Evolutionary conservation across 805 yeast species (phyloP), one percentile per base, ranked within the genome.

Genomic region (Kuraishia hungarica): DNA sequence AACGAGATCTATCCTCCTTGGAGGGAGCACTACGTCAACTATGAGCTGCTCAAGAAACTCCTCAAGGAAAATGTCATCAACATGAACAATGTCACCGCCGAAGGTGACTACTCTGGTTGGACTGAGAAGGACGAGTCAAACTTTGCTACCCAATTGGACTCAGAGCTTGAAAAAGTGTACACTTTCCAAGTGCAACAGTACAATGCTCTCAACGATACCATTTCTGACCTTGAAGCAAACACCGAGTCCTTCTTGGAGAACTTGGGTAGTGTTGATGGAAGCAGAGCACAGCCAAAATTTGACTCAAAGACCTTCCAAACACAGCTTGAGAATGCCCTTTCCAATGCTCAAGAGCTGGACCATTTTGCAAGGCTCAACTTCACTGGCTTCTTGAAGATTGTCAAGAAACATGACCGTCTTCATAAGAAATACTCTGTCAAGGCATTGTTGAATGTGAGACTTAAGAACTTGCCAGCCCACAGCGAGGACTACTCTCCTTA

Each of bases 401-500:
- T 92, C 60, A 92, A 93, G 74, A 93, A 93, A 72, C 99, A 94
- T 67, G 98, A 94, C 72, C 82, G 97, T 54, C 70, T 93, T 60
- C 97, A 92, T 70, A 80, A 91, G 35, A 78, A 82, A 60, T 94
- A 87, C 70, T 86, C 94, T n/a, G 97, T 93, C 23, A 86, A 83
- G 67, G 96, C 98, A 0, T 73, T 94, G 62, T 75, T 94, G 62
- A 89, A 89, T 60, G 97, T 93, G 28, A 80, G 99, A 63, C 77
- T 94, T 71, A 86, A 86, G 65, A 85, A 84, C 52, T 76, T 93
- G 63, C 98, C 98, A 1, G 87, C 92, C 78, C 94, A 93, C 70
- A 82, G 91, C 20, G 99, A 93, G 73, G 97, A 93, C 72, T 90
- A 93, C 70, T 86, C 96, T 52, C 98, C 99, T 1, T 76, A 93